Conservation (phyloP, 2,329 filamentous ascomycete genomes). For the Aspergillus sp. region DNA sequence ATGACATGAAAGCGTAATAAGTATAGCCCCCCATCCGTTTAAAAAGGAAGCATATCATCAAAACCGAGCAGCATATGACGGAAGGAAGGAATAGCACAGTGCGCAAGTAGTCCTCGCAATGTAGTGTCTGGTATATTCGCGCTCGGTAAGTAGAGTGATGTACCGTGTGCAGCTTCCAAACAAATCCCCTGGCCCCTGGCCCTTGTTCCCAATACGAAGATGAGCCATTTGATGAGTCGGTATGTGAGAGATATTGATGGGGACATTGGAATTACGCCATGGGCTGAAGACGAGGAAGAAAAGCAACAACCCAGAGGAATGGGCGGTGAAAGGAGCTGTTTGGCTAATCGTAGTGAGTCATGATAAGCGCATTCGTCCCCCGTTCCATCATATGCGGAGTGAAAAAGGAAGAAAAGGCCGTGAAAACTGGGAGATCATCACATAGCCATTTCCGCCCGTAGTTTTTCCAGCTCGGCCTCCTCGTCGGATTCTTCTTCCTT, state of each 20-base stretch:
- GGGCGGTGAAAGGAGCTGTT: neutral
- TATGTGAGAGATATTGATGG: neutral
- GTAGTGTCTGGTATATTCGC: neutral
- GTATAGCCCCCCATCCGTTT: neutral
- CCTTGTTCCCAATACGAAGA: neutral
- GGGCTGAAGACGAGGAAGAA: neutral
- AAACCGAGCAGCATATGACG: neutral
- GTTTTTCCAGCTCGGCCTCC: slow-evolving; percentile 86
- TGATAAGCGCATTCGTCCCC: slow-evolving; percentile 1
- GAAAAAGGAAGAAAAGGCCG: neutral
- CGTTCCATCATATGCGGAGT: slow-evolving; percentile 10
- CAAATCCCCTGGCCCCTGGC: neutral
- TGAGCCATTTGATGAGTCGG: neutral
- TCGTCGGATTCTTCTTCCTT: slow-evolving; percentile 80
- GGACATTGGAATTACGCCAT: neutral
- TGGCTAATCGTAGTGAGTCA: slow-evolving; percentile 4
- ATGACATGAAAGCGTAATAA: neutral
- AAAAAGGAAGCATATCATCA: neutral
- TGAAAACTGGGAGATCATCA: slow-evolving; percentile 41
- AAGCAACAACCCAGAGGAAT: neutral
- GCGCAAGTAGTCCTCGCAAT: neutral
- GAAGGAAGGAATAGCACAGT: neutral
- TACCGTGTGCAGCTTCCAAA: neutral
- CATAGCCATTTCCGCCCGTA: slow-evolving; percentile 98
- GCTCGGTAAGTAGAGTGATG: neutral